Evolutionary conservation across 805 yeast species (phyloP), one percentile per base, ranked within the genome.

Genomic region (Ogataea populi-albae): DNA sequence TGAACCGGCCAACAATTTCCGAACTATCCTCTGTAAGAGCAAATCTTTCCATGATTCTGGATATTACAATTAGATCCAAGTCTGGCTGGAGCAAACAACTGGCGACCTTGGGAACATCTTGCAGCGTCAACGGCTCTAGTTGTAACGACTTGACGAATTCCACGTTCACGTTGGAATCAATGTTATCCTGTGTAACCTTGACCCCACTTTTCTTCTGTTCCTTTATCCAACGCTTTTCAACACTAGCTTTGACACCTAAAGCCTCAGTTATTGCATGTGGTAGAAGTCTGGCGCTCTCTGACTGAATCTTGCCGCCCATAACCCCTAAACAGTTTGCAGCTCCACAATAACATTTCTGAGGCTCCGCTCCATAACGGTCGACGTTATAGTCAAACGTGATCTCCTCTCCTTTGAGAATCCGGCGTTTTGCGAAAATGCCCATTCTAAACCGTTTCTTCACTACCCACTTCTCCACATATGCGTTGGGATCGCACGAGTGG

Each of bases 271-370:
- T 72, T 17, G 79, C 75, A 44, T 86, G 91, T 2, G 98, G 96
- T 32, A 91, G 69, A 38, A 86, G 64, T 25, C 86, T 71, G 1
- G 91, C 91, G 21, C 91, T 85, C 49, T 88, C 95, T 2, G 98
- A 88, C 64, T 93, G 98, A 3, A 96, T 91, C 61, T 88, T 89
- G 32, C 98, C 98, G 46, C 98, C 98, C 68, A 91, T 77, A 47
- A 83, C 81, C 22, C 97, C 96, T 27, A 87, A 72, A 71, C 98
- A 91, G 61, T 87, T 89, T 19, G 83, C 70, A 46, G 88, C 94
- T 3, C 95, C 96, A 65, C 98, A 91, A 61, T 84, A 85, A 63
- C 98, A 91, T 21, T 85, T 83, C 64, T 93, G 98, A 10, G 94
- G 87, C 40, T 80, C 81, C 2, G 97, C 95, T 20, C 98, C 98